Percentiles rank a stretch among this genome's conserved stretches.
These are phyloP conservation scores for Lactarius pseudohatsudake DNA, from an alignment of 768 basidiomycete species.

Conservation along the genomic window DNA sequence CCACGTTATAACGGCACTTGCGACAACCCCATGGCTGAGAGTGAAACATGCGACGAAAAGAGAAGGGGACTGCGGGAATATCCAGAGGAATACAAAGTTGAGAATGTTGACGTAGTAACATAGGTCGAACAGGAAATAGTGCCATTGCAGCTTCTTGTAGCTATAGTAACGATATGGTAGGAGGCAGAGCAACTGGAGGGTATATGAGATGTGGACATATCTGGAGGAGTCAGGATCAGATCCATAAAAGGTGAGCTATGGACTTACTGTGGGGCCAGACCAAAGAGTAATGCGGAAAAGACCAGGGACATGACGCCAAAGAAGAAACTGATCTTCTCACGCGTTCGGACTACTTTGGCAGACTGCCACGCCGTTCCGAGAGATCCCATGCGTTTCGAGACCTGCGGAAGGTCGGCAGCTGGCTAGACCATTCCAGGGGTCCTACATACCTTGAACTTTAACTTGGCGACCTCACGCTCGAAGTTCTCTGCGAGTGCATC, in stretches of 20 bases:
- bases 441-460: constrained; percentile 74
- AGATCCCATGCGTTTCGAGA: constrained; percentile 74
- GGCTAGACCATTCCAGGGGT: neutral
- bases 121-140: constrained; percentile 91
- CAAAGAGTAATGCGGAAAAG: constrained; percentile 81
- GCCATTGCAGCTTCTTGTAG: constrained; percentile 93
- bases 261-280: constrained; percentile 81
- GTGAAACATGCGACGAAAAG: constrained; percentile 93
- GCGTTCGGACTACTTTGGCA: constrained; percentile 78
- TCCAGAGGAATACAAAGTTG: constrained; percentile 89
- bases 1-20: constrained; percentile 97
- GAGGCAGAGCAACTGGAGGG: constrained; percentile 71
- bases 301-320: constrained; percentile 90
- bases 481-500: constrained; percentile 73
- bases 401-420: constrained; percentile 42
- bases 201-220: constrained; percentile 89
- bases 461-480: constrained; percentile 82
- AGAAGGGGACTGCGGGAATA: constrained; percentile 70
- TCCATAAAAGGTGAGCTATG: constrained; percentile 11
- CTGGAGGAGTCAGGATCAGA: constrained; percentile 40
- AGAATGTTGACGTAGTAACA: constrained; percentile 95
- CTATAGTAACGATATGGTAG: constrained; percentile 79
- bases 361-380: constrained; percentile 91
- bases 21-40: constrained; percentile 86
- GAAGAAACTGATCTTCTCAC: constrained; percentile 89